Evolutionary conservation across 768 basidiomycete genomes (phyloP), one percentile per base, ranked within the genome.

Genomic region (Lactifluus piperatus): DNA sequence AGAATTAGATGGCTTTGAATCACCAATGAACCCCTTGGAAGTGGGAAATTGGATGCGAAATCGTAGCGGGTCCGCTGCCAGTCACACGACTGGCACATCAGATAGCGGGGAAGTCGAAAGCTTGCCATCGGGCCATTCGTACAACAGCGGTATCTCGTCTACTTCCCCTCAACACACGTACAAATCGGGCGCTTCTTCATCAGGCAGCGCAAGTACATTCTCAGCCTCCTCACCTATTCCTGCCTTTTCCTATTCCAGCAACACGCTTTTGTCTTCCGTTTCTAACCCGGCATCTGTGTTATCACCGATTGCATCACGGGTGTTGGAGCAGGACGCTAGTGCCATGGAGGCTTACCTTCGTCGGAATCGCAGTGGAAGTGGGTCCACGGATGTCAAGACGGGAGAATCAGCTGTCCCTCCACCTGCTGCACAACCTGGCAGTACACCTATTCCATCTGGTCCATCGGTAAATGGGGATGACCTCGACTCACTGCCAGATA

Each of bases 311-410:
- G 87, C 85, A 29, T 85, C 76, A 65, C 86, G 89, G 34, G 85
- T 93, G 78, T 81, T 84, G 64, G 86, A 91, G 72, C 79, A 83
- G 57, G 91, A 93, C 68, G 90, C 90, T 20, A 87, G 86, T 68
- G 91, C 91, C 37, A 89, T 88, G 77, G 89, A 91, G 70, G 88
- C 91, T 67, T 93, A 91, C 68, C 76, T 90, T 69, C 77, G 81
- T 61, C 81, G 91, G 57, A 88, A 88, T 74, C 81, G 91, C 57
- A 92, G 89, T 68, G 90, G 87, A 51, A 90, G 88, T 66, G 83
- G 78, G 56, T 88, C 86, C 1, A 86, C 86, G 14, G 86, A 89
- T 65, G 82, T 78, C 63, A 81, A 75, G 69, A 86, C 85, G 7
- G 81, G 82, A 67, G 81, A 80, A 68, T 81, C 80, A 24, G 76